Conservation (phyloP, 805 yeast genomes). For the Candida maesae region DNA sequence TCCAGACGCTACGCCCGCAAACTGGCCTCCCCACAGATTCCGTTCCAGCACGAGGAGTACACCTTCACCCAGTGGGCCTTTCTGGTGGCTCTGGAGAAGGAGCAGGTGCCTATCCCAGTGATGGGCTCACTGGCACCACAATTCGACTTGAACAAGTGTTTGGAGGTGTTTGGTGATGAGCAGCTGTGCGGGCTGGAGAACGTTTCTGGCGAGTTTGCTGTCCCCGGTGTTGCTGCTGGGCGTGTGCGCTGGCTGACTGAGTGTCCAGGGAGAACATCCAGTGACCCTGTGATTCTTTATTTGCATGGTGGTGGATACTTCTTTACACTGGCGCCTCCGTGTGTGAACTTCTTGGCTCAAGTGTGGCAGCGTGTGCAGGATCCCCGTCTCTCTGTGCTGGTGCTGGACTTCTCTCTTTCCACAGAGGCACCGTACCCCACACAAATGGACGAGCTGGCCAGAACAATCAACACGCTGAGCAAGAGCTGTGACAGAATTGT, state of each 20-base stretch:
- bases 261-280: not conserved
- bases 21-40: conserved; percentile 1
- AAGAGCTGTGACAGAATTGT: conserved; percentile 1
- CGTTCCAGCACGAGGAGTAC: conserved; percentile 4
- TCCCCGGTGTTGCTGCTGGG: conserved; percentile 1
- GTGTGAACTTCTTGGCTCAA: conserved; percentile 2
- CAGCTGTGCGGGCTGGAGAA: not conserved
- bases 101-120: not conserved
- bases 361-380: not conserved
- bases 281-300: conserved; percentile 5
- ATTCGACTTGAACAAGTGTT: not conserved
- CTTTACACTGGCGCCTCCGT: conserved; percentile 1
- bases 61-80: conserved; percentile 8
- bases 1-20: conserved; percentile 1
- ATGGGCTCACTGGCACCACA: not conserved
- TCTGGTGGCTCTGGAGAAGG: conserved; percentile 3
- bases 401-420: conserved; percentile 3
- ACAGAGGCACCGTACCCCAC: conserved; percentile 3
- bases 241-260: conserved; percentile 4
- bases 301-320: conserved; percentile 3
- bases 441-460: conserved; percentile 2
- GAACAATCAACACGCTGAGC: conserved; percentile 1
- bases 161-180: not conserved
- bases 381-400: conserved; percentile 1
- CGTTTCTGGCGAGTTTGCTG: not conserved